Base-by-base conservation (phyloP, 1,139 yeast genomes). In the Kodamaea plutei region DNA sequence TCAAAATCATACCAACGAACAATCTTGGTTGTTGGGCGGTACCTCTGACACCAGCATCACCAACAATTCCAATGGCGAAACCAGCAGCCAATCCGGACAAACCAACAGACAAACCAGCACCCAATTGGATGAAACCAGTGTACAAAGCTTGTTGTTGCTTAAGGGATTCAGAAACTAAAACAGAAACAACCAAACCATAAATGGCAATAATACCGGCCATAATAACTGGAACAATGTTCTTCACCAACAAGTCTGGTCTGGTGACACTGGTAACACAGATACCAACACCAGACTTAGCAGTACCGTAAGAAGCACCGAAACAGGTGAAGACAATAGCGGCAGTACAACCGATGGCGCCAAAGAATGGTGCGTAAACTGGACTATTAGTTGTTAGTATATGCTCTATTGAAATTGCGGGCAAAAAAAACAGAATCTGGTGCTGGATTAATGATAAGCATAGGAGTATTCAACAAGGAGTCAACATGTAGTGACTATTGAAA, bases 171-270 rank as follows among this genome's bases (percentile, higher is more conserved):
- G 96, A 84, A 45, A 93, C 91, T 60, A 93, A 76, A 39, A 93
- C 99, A 15, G 96, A 83, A 41, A 93, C 97, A 41, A 93, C 98
- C 58, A 93, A 75, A 34, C 99, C 99, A 61, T 93, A 93, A 68
- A 93, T 93, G 61, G 98, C 96, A 66, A 93, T 84, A 60, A 93
- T 93, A 84, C 99, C 99, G 43, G 97, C 95, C 96, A 93, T 89
- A 69, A 93, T 83, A 49, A 93, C 98, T 41, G 98, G 98, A 45
- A 93, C 93, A 55, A 84, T 79, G 63, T 79, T 82, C 64, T 77
- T 84, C 47, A 88, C 94, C 66, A 83, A 76, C 62, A 87, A 75
- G 61, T 91, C 97, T 44, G 98, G 98, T 76, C 96, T 84, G 61
- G 91, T 73, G 41, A 89, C 96, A 66, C 95, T 85, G 48, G 96